Evolutionary conservation across 164 flowering plant species (phyloP), one percentile per base, ranked within the genome.

Genomic region (Tetrastigma voinierianum): DNA sequence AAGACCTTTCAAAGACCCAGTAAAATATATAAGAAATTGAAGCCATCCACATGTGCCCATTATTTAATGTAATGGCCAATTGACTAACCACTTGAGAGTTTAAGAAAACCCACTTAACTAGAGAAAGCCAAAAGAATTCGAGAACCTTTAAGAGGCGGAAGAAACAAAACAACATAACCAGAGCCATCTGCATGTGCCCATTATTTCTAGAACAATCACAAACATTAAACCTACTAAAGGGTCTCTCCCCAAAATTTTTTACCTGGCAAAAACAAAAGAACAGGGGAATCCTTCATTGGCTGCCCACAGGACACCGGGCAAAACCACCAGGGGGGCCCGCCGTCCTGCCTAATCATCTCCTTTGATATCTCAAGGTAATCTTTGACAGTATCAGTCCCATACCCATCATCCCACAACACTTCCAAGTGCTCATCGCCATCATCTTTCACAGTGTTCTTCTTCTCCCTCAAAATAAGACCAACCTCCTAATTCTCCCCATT

Each of bases 301-400:
- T 64, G 59, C 9, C 92, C 92, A 59, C 89, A 85, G 3, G n/a
- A n/a, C n/a, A n/a, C 72, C 0, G 97, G 97, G 65, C n/a, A 77
- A 75, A 92, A 88, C 97, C 97, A 92, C 66, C 97, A 69, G 11
- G 86, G 86, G 4, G 97, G 94, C 11, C 96, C 96, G 2, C 93
- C 96, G 57, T 92, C 97, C 0, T 85, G 75, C 74, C 68, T 82
- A 49, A 82, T 76, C 19, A 92, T 55, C 40, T 87, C 90, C 55
- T 66, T 77, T 1, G 90, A 71, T 13, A 49, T 56, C 40, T 83
- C 87, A 61, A 90, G 79, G 65, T 87, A 92, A 76, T 92, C 91
- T 68, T 84, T 84, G 73, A 92, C 87, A 64, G 78, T 87, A 8
- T 13, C 49, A 57, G 65, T 75, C 58, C 90, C 87, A 81, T 74